Base-by-base conservation (phyloP, 176 grass and related monocot species). In the Musa itinerans region DNA sequence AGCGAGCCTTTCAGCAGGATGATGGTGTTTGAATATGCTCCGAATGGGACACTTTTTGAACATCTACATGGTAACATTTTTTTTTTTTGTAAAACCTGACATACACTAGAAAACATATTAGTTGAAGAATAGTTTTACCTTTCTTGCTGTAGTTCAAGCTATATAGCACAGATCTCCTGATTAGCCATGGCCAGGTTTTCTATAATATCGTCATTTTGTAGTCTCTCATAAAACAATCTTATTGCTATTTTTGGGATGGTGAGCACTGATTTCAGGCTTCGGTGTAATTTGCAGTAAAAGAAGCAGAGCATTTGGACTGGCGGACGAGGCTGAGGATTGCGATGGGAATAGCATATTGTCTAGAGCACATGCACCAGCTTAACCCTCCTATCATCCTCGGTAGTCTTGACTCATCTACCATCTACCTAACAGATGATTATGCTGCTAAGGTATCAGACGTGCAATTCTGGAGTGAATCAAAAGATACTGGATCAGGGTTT, bases 1-100 rank as follows among this genome's bases (percentile, higher is more conserved):
- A 86, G 67, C n/a, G 54, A 68, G 12, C 92, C 89, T 74, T 92
- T 96, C 83, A 89, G 82, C 59, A 89, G 92, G 76, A 86, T 81
- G 72, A 96, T 96, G 92, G 89, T 96, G 71, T 96, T 96, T 85
- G 92, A 96, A 77, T 96, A 96, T 72, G 89, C 92, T 79, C 86
- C 89, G 51, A 96, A 96, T 76, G 92, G 92, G 23, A 83, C 92
- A 76, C 86, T 96, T 81, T 96, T 89, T 80, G 92, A 96, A 72
- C 89, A 96, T 89, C 92, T 96, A 25, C 92, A 92, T 56, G 72
- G 92, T 92, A 83, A 85, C 82, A 14, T 53, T 23, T 53, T 51
- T 20, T 11, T 21, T 53, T 3, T 11, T 53, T 23, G 19, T 14
- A 15, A 73, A 20, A 11, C 3, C 9, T 14, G 14, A 54, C 17